These are phyloP conservation scores for Stellera chamaejasme DNA, from an alignment of 345 rosid species.

Conservation along the genomic window DNA sequence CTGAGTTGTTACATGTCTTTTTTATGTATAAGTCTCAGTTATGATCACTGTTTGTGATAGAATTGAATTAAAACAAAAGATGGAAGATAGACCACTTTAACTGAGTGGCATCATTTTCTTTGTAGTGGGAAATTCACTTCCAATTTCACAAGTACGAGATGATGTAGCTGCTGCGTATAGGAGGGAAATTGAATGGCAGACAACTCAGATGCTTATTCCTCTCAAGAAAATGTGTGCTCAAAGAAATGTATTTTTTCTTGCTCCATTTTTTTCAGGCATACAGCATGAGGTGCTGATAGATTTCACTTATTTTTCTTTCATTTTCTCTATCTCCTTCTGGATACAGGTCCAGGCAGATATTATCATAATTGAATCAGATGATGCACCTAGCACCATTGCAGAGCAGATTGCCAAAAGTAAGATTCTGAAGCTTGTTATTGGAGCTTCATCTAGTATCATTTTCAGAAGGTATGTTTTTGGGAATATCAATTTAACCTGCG, in stretches of 20 bases:
- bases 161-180: slow-evolving; percentile 69
- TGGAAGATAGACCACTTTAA: neutral
- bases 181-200: slow-evolving; percentile 64
- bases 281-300: slow-evolving; percentile 1
- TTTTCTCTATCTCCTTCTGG: neutral
- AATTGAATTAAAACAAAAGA: neutral
- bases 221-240: slow-evolving; percentile 54
- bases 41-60: neutral
- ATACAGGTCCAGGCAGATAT: slow-evolving; percentile 57
- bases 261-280: neutral
- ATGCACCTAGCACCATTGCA: slow-evolving; percentile 58
- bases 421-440: slow-evolving; percentile 66
- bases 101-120: slow-evolving; percentile 8
- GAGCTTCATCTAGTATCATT: slow-evolving; percentile 54
- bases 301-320: slow-evolving; percentile 3
- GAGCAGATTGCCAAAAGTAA: slow-evolving; percentile 45
- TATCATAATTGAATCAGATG: slow-evolving; percentile 49
- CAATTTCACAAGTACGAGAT: slow-evolving; percentile 65
- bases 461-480: slow-evolving; percentile 49
- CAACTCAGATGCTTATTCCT: slow-evolving; percentile 50
- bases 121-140: slow-evolving; percentile 66
- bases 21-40: neutral
- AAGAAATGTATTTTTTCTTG: slow-evolving; percentile 41
- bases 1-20: neutral
- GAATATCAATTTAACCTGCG: neutral